phyloP scores from a whole-genome alignment of 1,139 yeast species.

The Hyphopichia burtonii region DNA sequence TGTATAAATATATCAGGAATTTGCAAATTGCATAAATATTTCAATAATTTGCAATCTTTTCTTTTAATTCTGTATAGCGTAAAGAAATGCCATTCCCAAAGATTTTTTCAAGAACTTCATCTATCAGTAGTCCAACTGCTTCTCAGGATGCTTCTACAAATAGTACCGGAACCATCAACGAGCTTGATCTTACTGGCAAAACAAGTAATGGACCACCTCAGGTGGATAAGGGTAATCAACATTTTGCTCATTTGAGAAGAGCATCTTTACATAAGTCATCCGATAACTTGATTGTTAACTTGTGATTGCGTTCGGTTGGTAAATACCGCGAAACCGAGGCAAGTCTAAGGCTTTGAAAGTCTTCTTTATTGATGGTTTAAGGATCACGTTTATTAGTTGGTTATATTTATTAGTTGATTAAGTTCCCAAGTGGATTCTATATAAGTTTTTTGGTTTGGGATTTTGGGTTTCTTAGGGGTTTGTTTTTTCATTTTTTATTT shows the following conservation, averaged over 20 bases:
- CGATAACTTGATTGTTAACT: conserved; percentile 29
- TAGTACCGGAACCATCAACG: background rate
- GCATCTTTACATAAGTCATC: conserved; percentile 16
- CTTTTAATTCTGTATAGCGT: too few relatives aligned
- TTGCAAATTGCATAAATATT: too few relatives aligned
- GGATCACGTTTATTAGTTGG: too few relatives aligned
- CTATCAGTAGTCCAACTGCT: background rate
- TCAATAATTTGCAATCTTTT: too few relatives aligned
- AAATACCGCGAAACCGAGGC: background rate
- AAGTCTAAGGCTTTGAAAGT: too few relatives aligned
- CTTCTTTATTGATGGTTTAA: too few relatives aligned
- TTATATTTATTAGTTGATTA: too few relatives aligned
- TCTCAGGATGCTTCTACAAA: background rate
- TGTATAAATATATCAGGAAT: too few relatives aligned
- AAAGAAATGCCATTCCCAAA: background rate
- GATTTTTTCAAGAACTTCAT: background rate
- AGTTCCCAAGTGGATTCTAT: too few relatives aligned
- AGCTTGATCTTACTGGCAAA: background rate
- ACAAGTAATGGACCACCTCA: background rate
- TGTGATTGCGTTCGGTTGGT: conserved; percentile 14
- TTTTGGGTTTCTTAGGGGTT: too few relatives aligned
- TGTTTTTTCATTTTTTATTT: background rate
- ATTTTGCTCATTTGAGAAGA: conserved; percentile 1
- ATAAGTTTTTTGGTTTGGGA: background rate
- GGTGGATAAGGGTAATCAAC: background rate